These are phyloP conservation scores for Colletotrichum incanum DNA, from an alignment of 2,329 filamentous ascomycete genomes.

Conservation along the genomic window DNA sequence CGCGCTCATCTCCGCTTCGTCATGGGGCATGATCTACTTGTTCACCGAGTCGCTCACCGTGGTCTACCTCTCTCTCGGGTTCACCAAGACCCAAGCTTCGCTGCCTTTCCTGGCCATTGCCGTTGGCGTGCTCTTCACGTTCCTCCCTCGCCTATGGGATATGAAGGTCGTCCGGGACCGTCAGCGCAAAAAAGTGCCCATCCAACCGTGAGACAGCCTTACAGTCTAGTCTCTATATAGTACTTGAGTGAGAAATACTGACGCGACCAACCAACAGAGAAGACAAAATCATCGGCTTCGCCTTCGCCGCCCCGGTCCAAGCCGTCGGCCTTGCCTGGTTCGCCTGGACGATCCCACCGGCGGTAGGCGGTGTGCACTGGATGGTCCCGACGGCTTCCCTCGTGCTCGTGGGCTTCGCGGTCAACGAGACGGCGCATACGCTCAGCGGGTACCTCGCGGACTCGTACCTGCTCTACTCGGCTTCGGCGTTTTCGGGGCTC, in stretches of 20 bases:
- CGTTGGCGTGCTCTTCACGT: slow-evolving; percentile 57
- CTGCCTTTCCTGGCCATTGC: slow-evolving; percentile 59
- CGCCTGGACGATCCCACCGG: slow-evolving; percentile 63
- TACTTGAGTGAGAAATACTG: not conserved
- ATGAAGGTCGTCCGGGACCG: slow-evolving; percentile 45
- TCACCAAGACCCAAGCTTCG: slow-evolving; percentile 53
- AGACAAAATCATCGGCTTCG: slow-evolving; percentile 55
- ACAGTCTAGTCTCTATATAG: not conserved
- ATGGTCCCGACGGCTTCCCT: slow-evolving; percentile 58
- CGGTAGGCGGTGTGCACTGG: slow-evolving; percentile 52
- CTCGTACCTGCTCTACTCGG: slow-evolving; percentile 47
- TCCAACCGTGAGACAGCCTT: slow-evolving; percentile 45
- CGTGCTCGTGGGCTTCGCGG: slow-evolving; percentile 61
- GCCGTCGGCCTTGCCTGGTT: slow-evolving; percentile 62
- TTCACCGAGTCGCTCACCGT: slow-evolving; percentile 60
- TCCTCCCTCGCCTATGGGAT: slow-evolving; percentile 61
- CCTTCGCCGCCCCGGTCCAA: slow-evolving; percentile 59
- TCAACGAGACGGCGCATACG: slow-evolving; percentile 57
- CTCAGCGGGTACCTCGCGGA: slow-evolving; percentile 49
- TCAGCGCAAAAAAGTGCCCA: slow-evolving; percentile 35
- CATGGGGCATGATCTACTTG: slow-evolving; percentile 64
- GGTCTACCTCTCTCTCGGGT: slow-evolving; percentile 56
- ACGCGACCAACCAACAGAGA: slow-evolving; percentile 14
- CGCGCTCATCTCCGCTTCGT: slow-evolving; percentile 59
- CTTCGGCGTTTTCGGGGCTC: slow-evolving; percentile 48